Conservation (phyloP, 2,329 filamentous ascomycete species). For the Colletotrichum paranaense region DNA sequence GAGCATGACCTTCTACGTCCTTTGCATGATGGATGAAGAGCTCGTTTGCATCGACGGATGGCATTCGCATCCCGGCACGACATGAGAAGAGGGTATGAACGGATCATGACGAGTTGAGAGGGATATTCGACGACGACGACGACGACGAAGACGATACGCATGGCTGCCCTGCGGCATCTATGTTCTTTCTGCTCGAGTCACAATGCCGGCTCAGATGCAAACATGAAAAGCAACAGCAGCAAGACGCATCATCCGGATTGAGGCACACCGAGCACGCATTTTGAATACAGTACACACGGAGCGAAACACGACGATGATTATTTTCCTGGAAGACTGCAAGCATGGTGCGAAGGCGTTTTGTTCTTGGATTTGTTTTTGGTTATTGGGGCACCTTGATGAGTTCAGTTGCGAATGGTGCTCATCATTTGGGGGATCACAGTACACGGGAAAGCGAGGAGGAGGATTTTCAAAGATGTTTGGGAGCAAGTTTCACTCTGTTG, state of each 20-base stretch:
- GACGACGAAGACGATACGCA: neutral
- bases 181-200: too few species aligned
- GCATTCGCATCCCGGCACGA: neutral
- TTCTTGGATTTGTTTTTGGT: neutral
- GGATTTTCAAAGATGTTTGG: neutral
- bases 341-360: conserved; percentile 5
- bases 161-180: too few species aligned
- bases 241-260: neutral
- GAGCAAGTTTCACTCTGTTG: too few species aligned
- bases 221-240: too few species aligned
- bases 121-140: neutral
- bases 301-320: conserved; percentile 5
- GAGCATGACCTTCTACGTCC: neutral
- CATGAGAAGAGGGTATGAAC: neutral
- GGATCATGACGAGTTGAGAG: neutral
- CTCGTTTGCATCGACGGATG: too few species aligned
- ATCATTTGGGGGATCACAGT: neutral
- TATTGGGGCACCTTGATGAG: neutral
- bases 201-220: too few species aligned
- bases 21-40: neutral
- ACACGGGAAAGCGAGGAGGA: conserved; percentile 6
- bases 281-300: too few species aligned
- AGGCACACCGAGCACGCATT: neutral
- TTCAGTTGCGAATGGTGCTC: conserved; percentile 2
- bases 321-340: neutral